Base-by-base conservation (phyloP, 352 stramenopile genomes). In the Phytophthora pluvialis region DNA sequence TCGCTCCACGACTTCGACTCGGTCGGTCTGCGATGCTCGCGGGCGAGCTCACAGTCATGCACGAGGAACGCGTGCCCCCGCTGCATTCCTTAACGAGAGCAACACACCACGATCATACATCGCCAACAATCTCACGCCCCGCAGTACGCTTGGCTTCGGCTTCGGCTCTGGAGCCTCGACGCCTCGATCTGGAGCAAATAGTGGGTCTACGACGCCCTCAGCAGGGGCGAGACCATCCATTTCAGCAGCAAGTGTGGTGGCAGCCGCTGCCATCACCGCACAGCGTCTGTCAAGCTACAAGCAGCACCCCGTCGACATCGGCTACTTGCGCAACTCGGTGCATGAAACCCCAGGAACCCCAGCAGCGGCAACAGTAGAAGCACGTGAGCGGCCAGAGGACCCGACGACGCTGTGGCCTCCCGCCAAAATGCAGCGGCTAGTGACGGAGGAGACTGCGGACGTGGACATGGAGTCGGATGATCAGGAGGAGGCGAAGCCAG, bases 41-140 rank as follows among this genome's bases (percentile, higher is more conserved):
- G 72, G 72, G 21, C 44, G 48, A 56, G 53, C 38, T 18, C 62
- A 73, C 40, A 70, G 52, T 49, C 43, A 60, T 13, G 57, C 61
- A 10, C 51, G 40, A 60, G 59, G 42, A 26, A 59, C 56, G n/a
- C 72, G 61, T 21, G 73, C 63, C 9, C 65, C 67, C 15, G 61
- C 73, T 8, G 64, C 67, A 9, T 77, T 88, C 49, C 81, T 81
- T 51, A 83, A 86, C 47, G 83, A 90, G 16, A 86, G 57, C 62
- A 83, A 83, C 61, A 90, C 83, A 12, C 83, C 83, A 49, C 80
- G 83, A 35, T 90, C 83, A 40, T 90, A 90, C 69, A 89, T 92
- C 32, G 83, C 80, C 29, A 87, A 88, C 65, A 88, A 85, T 39
- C 64, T 90, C 26, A 92, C 83, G 11, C 81, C 81, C 1, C 72